Conservation (phyloP, 306 rosid species). For the Vigna reflexopilosa region DNA sequence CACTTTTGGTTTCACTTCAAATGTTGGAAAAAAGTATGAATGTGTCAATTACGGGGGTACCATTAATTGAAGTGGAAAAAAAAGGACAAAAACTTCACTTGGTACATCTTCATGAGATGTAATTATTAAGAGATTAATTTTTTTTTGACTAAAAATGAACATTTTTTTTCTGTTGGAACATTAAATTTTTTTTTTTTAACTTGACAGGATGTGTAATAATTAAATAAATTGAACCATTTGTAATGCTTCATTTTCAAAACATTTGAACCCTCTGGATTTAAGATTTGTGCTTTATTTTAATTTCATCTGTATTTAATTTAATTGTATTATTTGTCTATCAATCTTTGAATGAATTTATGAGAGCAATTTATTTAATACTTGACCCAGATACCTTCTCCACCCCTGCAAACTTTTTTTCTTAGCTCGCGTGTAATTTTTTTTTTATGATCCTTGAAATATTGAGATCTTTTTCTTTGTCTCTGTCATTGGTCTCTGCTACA, state of each 20-base stretch:
- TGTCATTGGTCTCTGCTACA: no score
- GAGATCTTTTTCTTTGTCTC: neutral
- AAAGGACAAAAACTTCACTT: neutral
- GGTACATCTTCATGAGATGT: neutral
- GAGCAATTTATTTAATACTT: neutral
- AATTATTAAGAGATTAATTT: neutral
- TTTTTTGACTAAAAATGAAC: neutral
- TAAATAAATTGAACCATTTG: neutral
- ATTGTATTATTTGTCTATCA: no score
- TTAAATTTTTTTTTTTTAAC: no score
- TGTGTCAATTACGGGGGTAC: neutral
- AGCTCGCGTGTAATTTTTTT: no score
- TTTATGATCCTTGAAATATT: no score
- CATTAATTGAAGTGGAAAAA: neutral
- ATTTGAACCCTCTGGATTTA: neutral
- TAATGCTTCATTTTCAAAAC: neutral
- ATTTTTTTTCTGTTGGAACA: neutral
- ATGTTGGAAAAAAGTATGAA: neutral
- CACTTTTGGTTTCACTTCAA: neutral
- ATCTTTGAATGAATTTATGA: no score
- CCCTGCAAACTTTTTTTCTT: no score
- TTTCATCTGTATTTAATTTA: neutral
- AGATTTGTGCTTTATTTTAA: slow-evolving; percentile 1
- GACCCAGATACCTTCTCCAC: no score
- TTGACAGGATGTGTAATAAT: neutral